A percentile compares a stretch with the other conserved stretches of the same genome.
Conservation (phyloP, 306 rosid species). For the Pueraria montana region DNA sequence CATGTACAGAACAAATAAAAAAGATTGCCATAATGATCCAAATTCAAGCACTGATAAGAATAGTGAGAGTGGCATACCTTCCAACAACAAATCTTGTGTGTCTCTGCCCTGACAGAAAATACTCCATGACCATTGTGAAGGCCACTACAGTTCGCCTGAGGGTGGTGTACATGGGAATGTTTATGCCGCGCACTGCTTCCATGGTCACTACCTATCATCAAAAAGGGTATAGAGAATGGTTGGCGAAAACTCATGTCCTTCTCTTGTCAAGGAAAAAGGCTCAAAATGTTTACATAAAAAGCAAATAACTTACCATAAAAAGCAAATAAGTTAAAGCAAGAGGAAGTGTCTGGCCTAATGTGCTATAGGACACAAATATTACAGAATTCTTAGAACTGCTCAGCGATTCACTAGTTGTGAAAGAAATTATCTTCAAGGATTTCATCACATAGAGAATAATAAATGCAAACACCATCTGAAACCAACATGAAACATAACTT, state of each 20-base stretch:
- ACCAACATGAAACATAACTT: conserved; percentile 39
- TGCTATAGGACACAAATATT: conserved; percentile 57
- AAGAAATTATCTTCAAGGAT: conserved; percentile 66
- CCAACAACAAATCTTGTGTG: conserved; percentile 67
- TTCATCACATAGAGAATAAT: conserved; percentile 66
- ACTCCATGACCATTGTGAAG: conserved; percentile 75
- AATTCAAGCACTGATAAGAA: conserved; percentile 18
- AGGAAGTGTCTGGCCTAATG: conserved; percentile 67
- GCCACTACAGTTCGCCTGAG: conserved; percentile 78
- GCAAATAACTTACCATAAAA: conserved; percentile 75
- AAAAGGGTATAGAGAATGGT: conserved; percentile 5
- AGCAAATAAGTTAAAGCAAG: conserved; percentile 71
- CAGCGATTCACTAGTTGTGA: conserved; percentile 57
- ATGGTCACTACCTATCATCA: conserved; percentile 70
- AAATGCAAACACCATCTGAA: conserved; percentile 63
- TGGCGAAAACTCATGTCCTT: conserved; percentile 18
- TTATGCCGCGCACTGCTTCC: conserved; percentile 82
- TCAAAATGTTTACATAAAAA: conserved; percentile 49
- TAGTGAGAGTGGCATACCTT: conserved; percentile 55
- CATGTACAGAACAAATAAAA: background rate
- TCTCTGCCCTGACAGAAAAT: conserved; percentile 61
- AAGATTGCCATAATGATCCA: background rate
- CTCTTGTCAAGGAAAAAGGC: background rate
- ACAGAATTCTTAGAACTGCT: conserved; percentile 56
- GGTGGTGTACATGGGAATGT: conserved; percentile 81